phyloP scores from a whole-genome alignment of 2,329 filamentous ascomycete species.

The Colletotrichum melonis region DNA sequence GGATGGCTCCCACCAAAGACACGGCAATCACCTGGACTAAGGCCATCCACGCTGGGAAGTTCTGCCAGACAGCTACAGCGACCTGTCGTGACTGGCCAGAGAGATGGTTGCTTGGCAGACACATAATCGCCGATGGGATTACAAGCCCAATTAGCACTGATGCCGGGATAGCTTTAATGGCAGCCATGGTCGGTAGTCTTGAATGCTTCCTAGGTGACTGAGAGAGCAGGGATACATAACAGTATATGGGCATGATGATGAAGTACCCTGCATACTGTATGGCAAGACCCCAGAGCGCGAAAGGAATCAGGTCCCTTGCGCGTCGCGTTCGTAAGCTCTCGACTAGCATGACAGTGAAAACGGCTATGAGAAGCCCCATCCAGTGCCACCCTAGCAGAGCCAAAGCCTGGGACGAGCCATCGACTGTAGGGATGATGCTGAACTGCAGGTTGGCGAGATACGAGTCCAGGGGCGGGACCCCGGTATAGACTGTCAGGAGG shows the following conservation, averaged over 20 bases:
- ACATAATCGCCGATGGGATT: not conserved
- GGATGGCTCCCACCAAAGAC: not conserved
- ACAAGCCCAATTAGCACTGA: not conserved
- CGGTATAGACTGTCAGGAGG: not conserved
- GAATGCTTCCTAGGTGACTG: not conserved
- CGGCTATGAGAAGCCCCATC: not conserved
- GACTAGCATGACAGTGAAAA: not conserved
- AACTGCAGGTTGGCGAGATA: constrained; percentile 9
- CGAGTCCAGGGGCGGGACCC: not conserved
- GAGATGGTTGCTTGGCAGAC: not conserved
- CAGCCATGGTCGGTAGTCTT: not conserved
- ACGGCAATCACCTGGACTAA: not conserved
- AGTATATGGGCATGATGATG: constrained; percentile 1
- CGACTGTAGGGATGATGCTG: not conserved
- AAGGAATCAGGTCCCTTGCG: not conserved
- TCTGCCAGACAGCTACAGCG: not conserved
- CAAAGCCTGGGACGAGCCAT: not conserved
- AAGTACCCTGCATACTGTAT: constrained; percentile 11
- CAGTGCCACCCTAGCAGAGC: constrained; percentile 1
- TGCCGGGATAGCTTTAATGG: not conserved
- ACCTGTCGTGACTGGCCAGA: not conserved
- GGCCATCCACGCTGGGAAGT: constrained; percentile 6
- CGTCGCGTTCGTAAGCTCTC: not conserved
- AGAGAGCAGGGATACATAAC: not conserved
- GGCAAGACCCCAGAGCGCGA: constrained; percentile 1